Evolutionary conservation across 257 asterid genomes (phyloP).

Genomic region (Gynochthodes officinalis): DNA sequence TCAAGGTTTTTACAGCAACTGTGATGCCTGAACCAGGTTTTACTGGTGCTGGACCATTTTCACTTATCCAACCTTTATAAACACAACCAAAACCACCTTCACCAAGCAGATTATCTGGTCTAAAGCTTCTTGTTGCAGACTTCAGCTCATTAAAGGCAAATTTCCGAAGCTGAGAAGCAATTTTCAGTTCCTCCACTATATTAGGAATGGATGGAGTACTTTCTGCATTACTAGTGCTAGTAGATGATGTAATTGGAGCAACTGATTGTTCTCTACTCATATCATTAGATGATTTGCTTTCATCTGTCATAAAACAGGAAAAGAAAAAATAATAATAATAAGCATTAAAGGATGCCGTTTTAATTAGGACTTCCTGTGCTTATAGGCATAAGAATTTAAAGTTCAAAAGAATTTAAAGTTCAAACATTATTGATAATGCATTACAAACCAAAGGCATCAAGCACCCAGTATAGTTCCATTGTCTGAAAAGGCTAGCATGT

Average conservation of each 20-base stretch:
- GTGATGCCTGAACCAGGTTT: conserved; percentile 75
- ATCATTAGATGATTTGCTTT: conserved; percentile 59
- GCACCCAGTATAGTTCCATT: background rate
- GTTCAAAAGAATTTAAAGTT: no score
- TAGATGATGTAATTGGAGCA: conserved; percentile 57
- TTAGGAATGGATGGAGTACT: conserved; percentile 63
- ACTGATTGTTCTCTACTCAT: conserved; percentile 50
- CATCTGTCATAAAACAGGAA: conserved; percentile 41
- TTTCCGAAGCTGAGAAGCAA: conserved; percentile 76
- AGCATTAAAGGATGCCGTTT: background rate
- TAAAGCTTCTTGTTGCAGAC: conserved; percentile 68
- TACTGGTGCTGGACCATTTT: conserved; percentile 54
- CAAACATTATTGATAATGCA: background rate
- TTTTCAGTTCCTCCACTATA: conserved; percentile 56
- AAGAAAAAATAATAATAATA: background rate
- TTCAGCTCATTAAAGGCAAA: conserved; percentile 63
- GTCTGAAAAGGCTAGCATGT: background rate
- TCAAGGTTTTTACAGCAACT: conserved; percentile 84
- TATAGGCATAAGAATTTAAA: background rate
- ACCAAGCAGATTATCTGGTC: conserved; percentile 74
- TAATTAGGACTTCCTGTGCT: background rate
- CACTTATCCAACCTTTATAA: conserved; percentile 86
- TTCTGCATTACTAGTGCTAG: conserved; percentile 57
- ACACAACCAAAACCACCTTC: conserved; percentile 95
- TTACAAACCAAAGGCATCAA: background rate